Evolutionary conservation across 108 stramenopile genomes (phyloP).

Genomic region (Nannochloropsis salina): DNA sequence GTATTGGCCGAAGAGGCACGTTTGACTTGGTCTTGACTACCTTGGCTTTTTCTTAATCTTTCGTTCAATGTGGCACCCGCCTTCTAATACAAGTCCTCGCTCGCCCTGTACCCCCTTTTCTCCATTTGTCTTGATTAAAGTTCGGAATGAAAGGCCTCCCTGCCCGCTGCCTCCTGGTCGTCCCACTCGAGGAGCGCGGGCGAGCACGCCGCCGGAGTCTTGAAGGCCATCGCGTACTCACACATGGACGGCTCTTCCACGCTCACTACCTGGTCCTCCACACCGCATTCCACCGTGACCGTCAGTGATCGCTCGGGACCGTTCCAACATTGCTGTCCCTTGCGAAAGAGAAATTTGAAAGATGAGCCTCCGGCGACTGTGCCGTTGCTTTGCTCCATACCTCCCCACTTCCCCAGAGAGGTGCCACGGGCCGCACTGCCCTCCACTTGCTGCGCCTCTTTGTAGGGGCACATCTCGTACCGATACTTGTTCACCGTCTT

Average conservation of each 20-base stretch:
- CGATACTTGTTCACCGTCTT: slow-evolving; percentile 34
- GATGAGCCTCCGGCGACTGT: not conserved
- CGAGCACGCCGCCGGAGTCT: slow-evolving; percentile 53
- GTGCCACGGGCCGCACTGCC: slow-evolving; percentile 10
- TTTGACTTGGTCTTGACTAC: no score
- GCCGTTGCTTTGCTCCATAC: not conserved
- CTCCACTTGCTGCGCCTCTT: slow-evolving; percentile 46
- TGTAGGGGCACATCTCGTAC: slow-evolving; percentile 50
- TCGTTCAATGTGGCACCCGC: no score
- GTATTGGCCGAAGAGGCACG: no score
- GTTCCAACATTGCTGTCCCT: slow-evolving; percentile 54
- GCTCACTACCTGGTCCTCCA: slow-evolving; percentile 29
- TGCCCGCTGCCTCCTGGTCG: not conserved
- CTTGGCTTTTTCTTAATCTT: no score
- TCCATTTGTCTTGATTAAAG: not conserved
- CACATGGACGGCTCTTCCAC: slow-evolving; percentile 57
- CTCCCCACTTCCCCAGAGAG: slow-evolving; percentile 5
- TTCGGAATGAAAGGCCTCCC: not conserved
- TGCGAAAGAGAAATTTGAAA: slow-evolving; percentile 29
- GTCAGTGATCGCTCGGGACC: slow-evolving; percentile 43
- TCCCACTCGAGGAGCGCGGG: not conserved
- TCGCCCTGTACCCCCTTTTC: no score
- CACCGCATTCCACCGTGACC: slow-evolving; percentile 50
- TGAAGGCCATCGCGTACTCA: slow-evolving; percentile 43
- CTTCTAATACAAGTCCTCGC: no score